Evolutionary conservation across 176 grass and related monocot genomes (phyloP).

Genomic region (Chloris gayana): DNA sequence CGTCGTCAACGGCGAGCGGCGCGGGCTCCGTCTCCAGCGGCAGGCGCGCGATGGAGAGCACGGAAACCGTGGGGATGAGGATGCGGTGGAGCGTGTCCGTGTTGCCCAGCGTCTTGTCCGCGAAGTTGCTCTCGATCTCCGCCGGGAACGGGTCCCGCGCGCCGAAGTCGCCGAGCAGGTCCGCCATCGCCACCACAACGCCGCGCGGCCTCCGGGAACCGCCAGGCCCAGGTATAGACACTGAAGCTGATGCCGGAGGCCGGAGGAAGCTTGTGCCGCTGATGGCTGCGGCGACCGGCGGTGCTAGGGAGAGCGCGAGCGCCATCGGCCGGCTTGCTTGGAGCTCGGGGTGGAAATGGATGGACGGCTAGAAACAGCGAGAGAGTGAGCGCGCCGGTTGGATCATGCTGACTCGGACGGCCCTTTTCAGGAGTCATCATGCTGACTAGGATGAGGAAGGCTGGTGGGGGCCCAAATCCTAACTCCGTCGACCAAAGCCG

Average conservation of each 20-base stretch:
- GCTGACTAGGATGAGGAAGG: neutral
- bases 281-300: neutral
- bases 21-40: slow-evolving; percentile 40
- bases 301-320: slow-evolving; percentile 14
- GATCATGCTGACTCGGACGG: neutral
- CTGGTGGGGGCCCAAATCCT: neutral
- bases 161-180: slow-evolving; percentile 71
- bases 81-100: slow-evolving; percentile 85
- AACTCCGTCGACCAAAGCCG: neutral
- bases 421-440: neutral
- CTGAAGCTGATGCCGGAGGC: neutral
- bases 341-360: neutral
- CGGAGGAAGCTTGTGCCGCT: neutral
- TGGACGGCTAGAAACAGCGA: slow-evolving; percentile 8
- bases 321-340: neutral
- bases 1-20: slow-evolving; percentile 49
- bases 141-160: slow-evolving; percentile 80
- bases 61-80: slow-evolving; percentile 79
- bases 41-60: slow-evolving; percentile 66
- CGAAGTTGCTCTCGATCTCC: slow-evolving; percentile 88
- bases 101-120: slow-evolving; percentile 73
- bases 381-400: neutral
- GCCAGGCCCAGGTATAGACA: neutral
- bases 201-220: neutral
- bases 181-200: slow-evolving; percentile 55